Percentiles rank a stretch among this genome's conserved stretches.
phyloP scores from a whole-genome alignment of 2,329 filamentous ascomycete species.

The Aspergillus ochraceus region DNA sequence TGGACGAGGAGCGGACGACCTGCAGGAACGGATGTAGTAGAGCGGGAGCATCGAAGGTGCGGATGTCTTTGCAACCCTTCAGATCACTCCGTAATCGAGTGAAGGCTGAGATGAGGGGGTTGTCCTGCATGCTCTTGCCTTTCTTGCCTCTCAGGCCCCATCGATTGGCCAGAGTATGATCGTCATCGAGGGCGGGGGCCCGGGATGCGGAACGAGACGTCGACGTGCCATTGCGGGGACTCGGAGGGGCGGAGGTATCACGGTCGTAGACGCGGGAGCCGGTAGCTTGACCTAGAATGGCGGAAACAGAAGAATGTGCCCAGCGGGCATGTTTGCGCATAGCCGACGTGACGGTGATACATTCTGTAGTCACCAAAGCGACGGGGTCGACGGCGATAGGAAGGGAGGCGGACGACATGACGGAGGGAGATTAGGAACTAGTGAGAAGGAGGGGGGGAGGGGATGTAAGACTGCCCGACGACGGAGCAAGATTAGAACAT shows the following conservation, averaged over 20 bases:
- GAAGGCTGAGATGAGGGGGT: conserved; percentile 93
- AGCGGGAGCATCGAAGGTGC: conserved; percentile 81
- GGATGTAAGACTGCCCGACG: conserved; percentile 14
- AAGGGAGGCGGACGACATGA: conserved; percentile 45
- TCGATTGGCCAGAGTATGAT: conserved; percentile 66
- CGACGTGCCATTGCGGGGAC: conserved; percentile 28
- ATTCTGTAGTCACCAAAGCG: conserved; percentile 95
- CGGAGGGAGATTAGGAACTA: conserved; percentile 20
- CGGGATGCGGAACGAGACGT: conserved; percentile 22
- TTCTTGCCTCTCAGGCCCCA: conserved; percentile 95
- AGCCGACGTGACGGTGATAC: conserved; percentile 94
- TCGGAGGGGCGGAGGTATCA: conserved; percentile 42
- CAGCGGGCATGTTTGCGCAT: conserved; percentile 98
- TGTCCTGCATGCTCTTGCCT: conserved; percentile 95
- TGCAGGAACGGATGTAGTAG: conserved; percentile 92
- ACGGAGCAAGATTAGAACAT: conserved; percentile 20
- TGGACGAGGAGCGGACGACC: conserved; percentile 94
- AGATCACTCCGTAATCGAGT: conserved; percentile 85
- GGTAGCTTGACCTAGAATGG: conserved; percentile 77
- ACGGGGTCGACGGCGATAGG: conserved; percentile 87
- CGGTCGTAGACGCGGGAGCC: conserved; percentile 48
- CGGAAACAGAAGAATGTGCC: conserved; percentile 92
- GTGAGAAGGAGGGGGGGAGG: conserved; percentile 20
- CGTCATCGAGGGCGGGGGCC: conserved; percentile 36
- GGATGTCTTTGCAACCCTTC: conserved; percentile 85